Percentiles rank a stretch among this genome's conserved stretches.
These are phyloP conservation scores for Dactylellina leptospora DNA, from an alignment of 2,329 filamentous ascomycete genomes.

Conservation along the genomic window DNA sequence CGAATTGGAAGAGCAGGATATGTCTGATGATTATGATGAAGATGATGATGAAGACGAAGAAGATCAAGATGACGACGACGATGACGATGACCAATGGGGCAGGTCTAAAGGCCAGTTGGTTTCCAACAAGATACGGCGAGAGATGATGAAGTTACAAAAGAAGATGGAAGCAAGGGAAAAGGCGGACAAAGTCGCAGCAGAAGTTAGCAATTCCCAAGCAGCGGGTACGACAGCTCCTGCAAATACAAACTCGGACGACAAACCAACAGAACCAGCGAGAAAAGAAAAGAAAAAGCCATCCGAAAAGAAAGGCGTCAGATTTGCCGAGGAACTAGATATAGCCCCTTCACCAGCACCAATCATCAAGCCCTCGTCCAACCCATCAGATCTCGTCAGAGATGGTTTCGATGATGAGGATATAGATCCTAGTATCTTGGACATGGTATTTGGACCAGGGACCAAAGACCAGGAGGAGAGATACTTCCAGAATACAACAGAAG, in stretches of 20 bases:
- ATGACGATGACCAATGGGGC: slow-evolving; percentile 78
- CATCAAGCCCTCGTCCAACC: slow-evolving; percentile 57
- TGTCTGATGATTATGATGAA: slow-evolving; percentile 63
- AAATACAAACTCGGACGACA: slow-evolving; percentile 38
- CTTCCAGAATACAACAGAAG: slow-evolving; percentile 39
- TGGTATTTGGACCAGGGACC: slow-evolving; percentile 45
- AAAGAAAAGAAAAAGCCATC: slow-evolving; percentile 54
- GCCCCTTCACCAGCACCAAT: slow-evolving; percentile 62
- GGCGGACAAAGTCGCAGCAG: slow-evolving; percentile 33
- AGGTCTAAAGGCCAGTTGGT: slow-evolving; percentile 67
- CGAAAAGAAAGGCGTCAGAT: slow-evolving; percentile 78
- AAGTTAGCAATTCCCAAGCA: slow-evolving; percentile 8
- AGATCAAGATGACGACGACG: slow-evolving; percentile 65
- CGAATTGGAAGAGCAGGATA: slow-evolving; percentile 74
- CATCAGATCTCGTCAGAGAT: slow-evolving; percentile 35
- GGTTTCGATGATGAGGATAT: slow-evolving; percentile 51
- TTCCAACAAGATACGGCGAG: slow-evolving; percentile 37
- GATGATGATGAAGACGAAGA: slow-evolving; percentile 66
- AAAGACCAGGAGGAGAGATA: slow-evolving; percentile 46
- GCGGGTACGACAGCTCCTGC: not conserved
- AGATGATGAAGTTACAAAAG: slow-evolving; percentile 49
- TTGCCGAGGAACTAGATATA: slow-evolving; percentile 78
- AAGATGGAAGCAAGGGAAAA: slow-evolving; percentile 48
- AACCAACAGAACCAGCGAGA: slow-evolving; percentile 52
- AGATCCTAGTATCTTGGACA: slow-evolving; percentile 46